Evolutionary conservation across 2,329 filamentous ascomycete species (phyloP).

Genomic region (Gaeumannomyces tritici): DNA sequence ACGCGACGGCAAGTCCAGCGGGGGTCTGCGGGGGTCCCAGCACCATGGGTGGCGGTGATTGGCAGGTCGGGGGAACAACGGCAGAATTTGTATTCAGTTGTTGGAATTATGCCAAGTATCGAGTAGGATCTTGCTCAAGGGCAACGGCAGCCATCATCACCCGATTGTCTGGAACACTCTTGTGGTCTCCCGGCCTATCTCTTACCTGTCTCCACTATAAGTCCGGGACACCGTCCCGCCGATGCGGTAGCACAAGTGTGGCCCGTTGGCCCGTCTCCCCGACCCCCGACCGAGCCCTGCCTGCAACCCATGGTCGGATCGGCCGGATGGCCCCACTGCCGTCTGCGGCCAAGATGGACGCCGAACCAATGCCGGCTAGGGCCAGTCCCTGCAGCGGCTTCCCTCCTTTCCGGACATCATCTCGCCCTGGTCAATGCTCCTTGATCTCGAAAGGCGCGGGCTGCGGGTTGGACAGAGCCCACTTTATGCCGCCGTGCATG

Average conservation of each 20-base stretch:
- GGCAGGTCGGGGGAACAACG: neutral
- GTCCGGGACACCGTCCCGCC: no score
- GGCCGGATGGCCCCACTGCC: neutral
- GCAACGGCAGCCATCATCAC: neutral
- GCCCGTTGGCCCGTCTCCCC: neutral
- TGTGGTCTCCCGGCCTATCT: neutral
- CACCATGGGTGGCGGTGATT: neutral
- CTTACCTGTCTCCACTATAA: neutral
- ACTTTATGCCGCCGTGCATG: slow-evolving; percentile 27
- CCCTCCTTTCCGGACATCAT: neutral
- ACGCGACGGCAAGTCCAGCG: no score
- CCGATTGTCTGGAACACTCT: no score
- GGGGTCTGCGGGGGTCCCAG: neutral
- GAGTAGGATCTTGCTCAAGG: neutral
- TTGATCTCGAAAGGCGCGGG: slow-evolving; percentile 38
- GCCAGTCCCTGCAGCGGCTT: neutral
- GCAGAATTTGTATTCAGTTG: neutral
- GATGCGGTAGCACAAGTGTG: neutral
- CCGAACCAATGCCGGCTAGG: no score
- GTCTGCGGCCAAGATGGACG: neutral
- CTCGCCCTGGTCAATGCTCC: neutral
- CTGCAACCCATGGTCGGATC: neutral
- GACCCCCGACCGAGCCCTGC: neutral
- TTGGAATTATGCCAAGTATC: no score
- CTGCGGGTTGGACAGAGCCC: slow-evolving; percentile 37